Evolutionary conservation across 306 rosid species (phyloP).

Genomic region (Myrica gale): DNA sequence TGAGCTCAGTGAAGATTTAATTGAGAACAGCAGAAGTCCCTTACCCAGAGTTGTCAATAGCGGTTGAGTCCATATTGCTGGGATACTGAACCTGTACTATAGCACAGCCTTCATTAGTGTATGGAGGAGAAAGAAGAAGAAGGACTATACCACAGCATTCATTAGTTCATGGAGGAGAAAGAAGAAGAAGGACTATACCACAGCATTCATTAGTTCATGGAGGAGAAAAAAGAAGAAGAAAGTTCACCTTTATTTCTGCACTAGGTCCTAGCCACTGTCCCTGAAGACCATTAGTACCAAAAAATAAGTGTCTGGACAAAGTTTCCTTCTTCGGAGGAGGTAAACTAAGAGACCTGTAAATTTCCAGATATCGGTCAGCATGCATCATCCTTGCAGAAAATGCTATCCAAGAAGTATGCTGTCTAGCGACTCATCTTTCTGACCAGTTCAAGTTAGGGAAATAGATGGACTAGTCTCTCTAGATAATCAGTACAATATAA

Average conservation of each 20-base stretch:
- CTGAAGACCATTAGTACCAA: slow-evolving; percentile 91
- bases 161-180: slow-evolving; percentile 15
- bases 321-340: slow-evolving; percentile 85
- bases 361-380: slow-evolving; percentile 23
- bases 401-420: neutral
- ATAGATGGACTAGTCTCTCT: slow-evolving; percentile 2
- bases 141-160: slow-evolving; percentile 6
- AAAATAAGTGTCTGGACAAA: slow-evolving; percentile 87
- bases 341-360: slow-evolving; percentile 65
- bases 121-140: neutral
- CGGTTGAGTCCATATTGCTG: slow-evolving; percentile 58
- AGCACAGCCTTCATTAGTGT: neutral
- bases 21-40: slow-evolving; percentile 26
- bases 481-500: slow-evolving; percentile 21
- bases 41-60: slow-evolving; percentile 56
- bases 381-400: slow-evolving; percentile 14
- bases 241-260: slow-evolving; percentile 62
- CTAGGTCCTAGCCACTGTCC: slow-evolving; percentile 92
- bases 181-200: slow-evolving; percentile 8
- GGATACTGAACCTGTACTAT: slow-evolving; percentile 82
- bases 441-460: slow-evolving; percentile 5
- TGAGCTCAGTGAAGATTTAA: slow-evolving; percentile 22
- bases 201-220: slow-evolving; percentile 4
- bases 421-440: slow-evolving; percentile 11
- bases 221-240: neutral